Evolutionary conservation across 1,284 basidiomycete species (phyloP), one percentile per base, ranked within the genome.

Genomic region (Microbotryum scabiosae): DNA sequence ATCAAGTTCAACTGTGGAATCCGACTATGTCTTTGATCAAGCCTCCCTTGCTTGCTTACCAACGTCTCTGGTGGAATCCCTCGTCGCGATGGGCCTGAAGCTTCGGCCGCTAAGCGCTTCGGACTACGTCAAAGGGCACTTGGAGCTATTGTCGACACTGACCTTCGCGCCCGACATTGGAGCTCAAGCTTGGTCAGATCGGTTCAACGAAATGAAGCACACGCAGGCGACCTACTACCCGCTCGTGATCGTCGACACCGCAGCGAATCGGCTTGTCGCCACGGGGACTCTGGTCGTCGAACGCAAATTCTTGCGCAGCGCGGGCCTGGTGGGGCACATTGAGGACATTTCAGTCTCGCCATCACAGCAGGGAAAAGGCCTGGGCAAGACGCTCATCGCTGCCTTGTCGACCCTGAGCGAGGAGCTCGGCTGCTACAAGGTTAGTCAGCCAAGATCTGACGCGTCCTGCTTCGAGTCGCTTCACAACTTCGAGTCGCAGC

Each of bases 331-430:
- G 10, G 94, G 91, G 0, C 94, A 98, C 74, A 94, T 98, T 65
- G 94, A 98, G 77, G 94, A 98, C 74, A 97, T 98, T 67, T 91
- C 90, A 2, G 93, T 97, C 4, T 85, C 89, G 76, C 84, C 86
- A 75, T 79, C 77, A 50, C 84, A 86, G 75, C 90, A 96, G 78
- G 94, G 94, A 47, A 88, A 87, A 77, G 88, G 88, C 72, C 81
- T 98, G 36, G 94, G 94, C 0, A 78, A 90, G 75, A 81, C 85
- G 67, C 81, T 97, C 70, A 94, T 98, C 73, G 82, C 89, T 68
- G 85, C 87, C 5, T 80, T 97, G 69, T 62, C 62, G 3, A 51
- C 46, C 46, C 25, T 67, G 45, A 65, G 67, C 43, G 63, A 69
- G 56, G 5, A 20, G 4, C 41, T 56, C 28, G 67, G 67, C 12